Base-by-base conservation (phyloP, 495 filamentous ascomycete genomes). In the Sabuloglossum arenarium region DNA sequence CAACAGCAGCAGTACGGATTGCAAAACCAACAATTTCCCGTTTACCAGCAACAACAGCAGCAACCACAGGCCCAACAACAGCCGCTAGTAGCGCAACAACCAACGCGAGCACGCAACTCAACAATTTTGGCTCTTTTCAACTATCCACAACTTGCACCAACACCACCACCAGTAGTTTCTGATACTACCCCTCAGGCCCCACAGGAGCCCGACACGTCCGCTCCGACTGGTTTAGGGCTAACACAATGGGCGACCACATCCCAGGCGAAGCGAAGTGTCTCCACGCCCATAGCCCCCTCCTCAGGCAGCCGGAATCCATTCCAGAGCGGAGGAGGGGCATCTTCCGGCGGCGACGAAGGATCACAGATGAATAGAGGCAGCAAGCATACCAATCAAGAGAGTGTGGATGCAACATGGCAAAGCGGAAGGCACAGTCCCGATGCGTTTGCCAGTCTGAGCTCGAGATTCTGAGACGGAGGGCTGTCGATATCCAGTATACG, bases 371-470 rank as follows among this genome's bases (percentile, higher is more conserved):
- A 29, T 67, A 64, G 39, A 73, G 24, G 9, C 61, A 63, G 67
- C 29, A 66, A 75, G 42, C 86, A 94, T 62, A 78, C 82, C 60
- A 96, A 87, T 66, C 79, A 91, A 59, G 91, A 93, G 61, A 96
- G 90, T 62, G 83, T 93, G 57, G 87, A 85, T 63, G 76, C 95
- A 66, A 85, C 79, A 43, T 79, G 80, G 71, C 81, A 74, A 71
- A 80, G 75, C 59, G 89, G 90, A 9, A 75, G 90, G 46, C 88
- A 96, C 67, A 94, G 88, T 62, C 91, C 91, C 19, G 91, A 98
- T 71, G 90, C 91, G 30, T 98, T 97, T 76, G 83, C 88, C n/a
- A 89, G 85, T 61, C 70, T 98, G 65, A 96, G 89, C 65, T 81
- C 86, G 28, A 69, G 75, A 61, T 74, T 51, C n/a, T 43, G 39